These are phyloP conservation scores for Geosiphon pyriformis DNA, from an alignment of 192 early-diverging fungal genomes.

Conservation along the genomic window DNA sequence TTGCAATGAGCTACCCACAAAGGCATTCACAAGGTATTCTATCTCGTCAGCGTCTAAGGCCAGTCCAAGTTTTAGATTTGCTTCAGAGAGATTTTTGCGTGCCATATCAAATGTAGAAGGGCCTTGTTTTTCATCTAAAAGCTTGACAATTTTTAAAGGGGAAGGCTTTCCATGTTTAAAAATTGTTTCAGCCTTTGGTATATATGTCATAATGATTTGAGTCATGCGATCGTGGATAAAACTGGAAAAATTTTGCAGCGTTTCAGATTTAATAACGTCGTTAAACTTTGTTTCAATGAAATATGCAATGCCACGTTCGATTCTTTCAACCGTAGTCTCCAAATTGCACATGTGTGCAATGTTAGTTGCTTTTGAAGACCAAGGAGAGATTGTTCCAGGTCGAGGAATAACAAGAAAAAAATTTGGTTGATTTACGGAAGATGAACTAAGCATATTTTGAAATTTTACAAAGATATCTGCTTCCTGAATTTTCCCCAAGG, in stretches of 20 bases:
- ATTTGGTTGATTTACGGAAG: conserved; percentile 23
- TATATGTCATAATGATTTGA: conserved; percentile 58
- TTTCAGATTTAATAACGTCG: conserved; percentile 23
- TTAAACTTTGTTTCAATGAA: conserved; percentile 45
- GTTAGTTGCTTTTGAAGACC: conserved; percentile 99
- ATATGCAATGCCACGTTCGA: conserved; percentile 87
- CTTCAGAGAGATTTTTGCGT: conserved; percentile 59
- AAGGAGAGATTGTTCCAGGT: conserved; percentile 95
- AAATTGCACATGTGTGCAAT: conserved; percentile 92
- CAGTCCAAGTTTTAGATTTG: conserved; percentile 88
- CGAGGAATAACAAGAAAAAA: conserved; percentile 82
- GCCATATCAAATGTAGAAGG: conserved; percentile 33
- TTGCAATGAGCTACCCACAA: no score
- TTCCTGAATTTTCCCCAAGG: conserved; percentile 29
- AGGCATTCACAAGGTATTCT: conserved; percentile 86
- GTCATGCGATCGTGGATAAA: conserved; percentile 94
- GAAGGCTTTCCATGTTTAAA: conserved; percentile 68
- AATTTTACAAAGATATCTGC: no score
- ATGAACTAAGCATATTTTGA: conserved; percentile 4
- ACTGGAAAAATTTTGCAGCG: conserved; percentile 46
- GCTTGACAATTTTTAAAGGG: conserved; percentile 51
- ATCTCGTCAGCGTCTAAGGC: conserved; percentile 97
- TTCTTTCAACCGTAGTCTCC: conserved; percentile 58
- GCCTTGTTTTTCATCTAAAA: conserved; percentile 31
- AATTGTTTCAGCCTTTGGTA: conserved; percentile 61